Evolutionary conservation across 257 asterid genomes (phyloP), one percentile per base, ranked within the genome.

Genomic region (Eustoma russellianum): DNA sequence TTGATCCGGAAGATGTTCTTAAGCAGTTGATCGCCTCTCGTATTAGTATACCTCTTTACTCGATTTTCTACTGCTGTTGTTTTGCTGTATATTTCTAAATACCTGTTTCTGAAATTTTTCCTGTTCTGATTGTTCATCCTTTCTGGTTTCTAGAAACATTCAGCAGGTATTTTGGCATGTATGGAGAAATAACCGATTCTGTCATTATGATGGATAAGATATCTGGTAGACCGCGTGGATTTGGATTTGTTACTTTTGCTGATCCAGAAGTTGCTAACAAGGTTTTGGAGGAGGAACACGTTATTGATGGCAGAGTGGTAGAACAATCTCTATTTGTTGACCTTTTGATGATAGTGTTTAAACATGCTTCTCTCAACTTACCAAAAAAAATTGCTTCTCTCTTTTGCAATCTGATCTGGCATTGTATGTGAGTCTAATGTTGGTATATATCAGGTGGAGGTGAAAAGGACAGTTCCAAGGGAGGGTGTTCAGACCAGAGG

Each of bases 181-280:
- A 66, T 74, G 98, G 97, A 46, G 94, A 84, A 78, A 77, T 85
- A 53, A 61, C 79, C 28, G 95, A 87, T 80, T 87, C 92, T 49
- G 94, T 91, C 41, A 91, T 91, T 68, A 91, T 91, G 98, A 68
- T 87, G 88, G 98, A 91, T 76, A 85, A 79, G 75, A 38, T 73
- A 50, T 64, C 98, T 46, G 98, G 98, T 63, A 80, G 97, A 60
- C 98, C 96, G 13, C 88, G 97, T 14, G 98, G 98, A 53, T 91
- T 91, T 56, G 97, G 97, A 51, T 87, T 87, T 60, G 82, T 91
- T 24, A 91, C 97, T 53, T 91, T 82, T 81, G 78, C 90, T 19
- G 90, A 87, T 63, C 73, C 82, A 53, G 94, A 80, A 66, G 93
- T 75, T 73, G 94, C 95, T 56, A 85, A 78, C 56, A 85, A 76